Percentiles rank a stretch among this genome's conserved stretches.
phyloP scores from a whole-genome alignment of 768 basidiomycete genomes.

The Termitomyces sp. region DNA sequence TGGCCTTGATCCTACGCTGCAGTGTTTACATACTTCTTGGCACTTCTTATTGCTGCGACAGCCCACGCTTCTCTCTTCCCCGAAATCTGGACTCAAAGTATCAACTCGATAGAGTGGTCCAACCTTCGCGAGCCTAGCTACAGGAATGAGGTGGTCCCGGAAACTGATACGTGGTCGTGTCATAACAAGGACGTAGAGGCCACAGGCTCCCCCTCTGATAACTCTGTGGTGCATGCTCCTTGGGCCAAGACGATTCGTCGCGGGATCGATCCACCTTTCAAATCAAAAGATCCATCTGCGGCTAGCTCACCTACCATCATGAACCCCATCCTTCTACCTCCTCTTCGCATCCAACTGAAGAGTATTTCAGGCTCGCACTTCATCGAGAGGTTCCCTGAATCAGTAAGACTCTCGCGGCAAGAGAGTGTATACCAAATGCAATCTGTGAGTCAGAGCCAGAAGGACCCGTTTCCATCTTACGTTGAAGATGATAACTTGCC shows the following conservation, averaged over 20 bases:
- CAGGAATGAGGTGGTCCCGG: conserved; percentile 1
- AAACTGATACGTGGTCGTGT: conserved; percentile 6
- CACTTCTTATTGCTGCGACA: conserved; percentile 40
- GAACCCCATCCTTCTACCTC: conserved; percentile 21
- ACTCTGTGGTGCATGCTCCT: conserved; percentile 30
- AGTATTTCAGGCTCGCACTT: conserved; percentile 29
- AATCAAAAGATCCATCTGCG: conserved; percentile 11
- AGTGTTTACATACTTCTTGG: conserved; percentile 54
- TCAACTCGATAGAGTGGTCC: conserved; percentile 60
- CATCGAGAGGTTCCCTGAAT: conserved; percentile 34
- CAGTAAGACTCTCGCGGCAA: conserved; percentile 24
- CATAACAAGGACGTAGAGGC: conserved; percentile 20
- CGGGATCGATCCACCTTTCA: conserved; percentile 55
- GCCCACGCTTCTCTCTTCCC: conserved; percentile 37
- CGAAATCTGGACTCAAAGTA: conserved; percentile 45
- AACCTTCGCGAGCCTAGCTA: conserved; percentile 3
- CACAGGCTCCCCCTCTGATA: neutral
- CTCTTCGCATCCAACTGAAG: conserved; percentile 23
- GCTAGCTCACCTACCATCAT: conserved; percentile 15
- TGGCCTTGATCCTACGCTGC: neutral
- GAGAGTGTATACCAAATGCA: conserved; percentile 17
- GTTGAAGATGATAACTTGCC: conserved; percentile 47
- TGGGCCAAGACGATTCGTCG: conserved; percentile 51
- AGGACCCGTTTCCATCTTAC: conserved; percentile 31
- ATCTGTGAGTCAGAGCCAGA: conserved; percentile 14